Conservation (phyloP, 305 asterid species). For the Euphrasia arctica region DNA sequence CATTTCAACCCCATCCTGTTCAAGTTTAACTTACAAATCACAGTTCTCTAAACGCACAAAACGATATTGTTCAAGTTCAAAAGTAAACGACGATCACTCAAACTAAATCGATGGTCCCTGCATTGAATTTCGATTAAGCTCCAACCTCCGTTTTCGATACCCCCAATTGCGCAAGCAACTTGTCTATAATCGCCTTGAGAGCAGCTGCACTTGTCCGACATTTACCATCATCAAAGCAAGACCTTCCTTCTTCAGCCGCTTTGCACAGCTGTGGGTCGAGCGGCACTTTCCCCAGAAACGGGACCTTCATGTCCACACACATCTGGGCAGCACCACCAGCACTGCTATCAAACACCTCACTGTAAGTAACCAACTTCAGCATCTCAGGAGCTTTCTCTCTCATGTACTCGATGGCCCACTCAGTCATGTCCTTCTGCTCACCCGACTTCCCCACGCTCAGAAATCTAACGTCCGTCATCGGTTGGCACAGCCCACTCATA, state of each 20-base stretch:
- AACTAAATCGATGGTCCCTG: no score
- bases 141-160: conserved; percentile 36
- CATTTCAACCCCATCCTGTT: background rate
- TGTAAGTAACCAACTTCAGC: conserved; percentile 44
- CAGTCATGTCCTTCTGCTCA: conserved; percentile 55
- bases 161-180: conserved; percentile 38
- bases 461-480: conserved; percentile 50
- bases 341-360: conserved; percentile 66
- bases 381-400: conserved; percentile 64
- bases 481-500: conserved; percentile 75
- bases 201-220: conserved; percentile 55
- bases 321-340: conserved; percentile 78
- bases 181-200: conserved; percentile 44
- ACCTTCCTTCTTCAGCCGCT: conserved; percentile 83
- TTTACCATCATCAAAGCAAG: conserved; percentile 56
- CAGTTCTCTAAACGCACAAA: background rate
- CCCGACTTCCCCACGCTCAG: conserved; percentile 38
- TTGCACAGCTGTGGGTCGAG: conserved; percentile 80
- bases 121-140: conserved; percentile 15
- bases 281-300: conserved; percentile 76
- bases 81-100: no score
- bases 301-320: conserved; percentile 69
- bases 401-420: conserved; percentile 38
- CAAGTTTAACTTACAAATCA: background rate
- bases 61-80: background rate